phyloP scores from a whole-genome alignment of 371 early-diverging fungal genomes.

The Syncephalis plumigaleata region DNA sequence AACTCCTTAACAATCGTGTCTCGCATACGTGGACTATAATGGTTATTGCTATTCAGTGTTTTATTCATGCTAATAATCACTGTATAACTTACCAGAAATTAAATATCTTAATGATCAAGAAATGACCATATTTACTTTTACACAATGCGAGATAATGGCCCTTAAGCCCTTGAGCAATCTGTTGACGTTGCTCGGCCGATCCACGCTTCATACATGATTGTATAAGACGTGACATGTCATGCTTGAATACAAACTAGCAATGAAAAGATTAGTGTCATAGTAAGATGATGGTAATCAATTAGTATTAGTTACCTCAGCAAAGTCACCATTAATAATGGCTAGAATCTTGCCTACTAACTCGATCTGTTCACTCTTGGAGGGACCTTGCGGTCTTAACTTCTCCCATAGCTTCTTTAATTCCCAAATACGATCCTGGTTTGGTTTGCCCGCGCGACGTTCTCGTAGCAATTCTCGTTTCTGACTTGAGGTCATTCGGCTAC shows the following conservation, averaged over 20 bases:
- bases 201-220: conserved; percentile 87
- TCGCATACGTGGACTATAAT: conserved; percentile 44
- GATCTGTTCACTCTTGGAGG: conserved; percentile 38
- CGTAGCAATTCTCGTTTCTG: too few species aligned
- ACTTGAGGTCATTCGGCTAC: too few species aligned
- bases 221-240: conserved; percentile 86
- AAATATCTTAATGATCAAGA: conserved; percentile 71
- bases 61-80: too few species aligned
- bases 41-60: neutral
- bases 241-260: conserved; percentile 84
- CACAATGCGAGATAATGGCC: conserved; percentile 56
- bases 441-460: too few species aligned
- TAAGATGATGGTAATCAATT: too few species aligned
- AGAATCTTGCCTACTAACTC: conserved; percentile 60
- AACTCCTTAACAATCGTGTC: conserved; percentile 61
- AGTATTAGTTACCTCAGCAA: conserved; percentile 46
- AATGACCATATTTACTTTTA: conserved; percentile 74
- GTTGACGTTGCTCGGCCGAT: conserved; percentile 49
- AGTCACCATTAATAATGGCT: conserved; percentile 59
- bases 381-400: conserved; percentile 53
- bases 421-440: too few species aligned
- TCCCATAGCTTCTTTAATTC: conserved; percentile 70
- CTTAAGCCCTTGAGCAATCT: conserved; percentile 64
- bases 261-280: too few species aligned
- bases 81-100: conserved; percentile 47